These are phyloP conservation scores for Monosporozyma servazzii DNA, from an alignment of 805 yeast genomes.

Conservation along the genomic window DNA sequence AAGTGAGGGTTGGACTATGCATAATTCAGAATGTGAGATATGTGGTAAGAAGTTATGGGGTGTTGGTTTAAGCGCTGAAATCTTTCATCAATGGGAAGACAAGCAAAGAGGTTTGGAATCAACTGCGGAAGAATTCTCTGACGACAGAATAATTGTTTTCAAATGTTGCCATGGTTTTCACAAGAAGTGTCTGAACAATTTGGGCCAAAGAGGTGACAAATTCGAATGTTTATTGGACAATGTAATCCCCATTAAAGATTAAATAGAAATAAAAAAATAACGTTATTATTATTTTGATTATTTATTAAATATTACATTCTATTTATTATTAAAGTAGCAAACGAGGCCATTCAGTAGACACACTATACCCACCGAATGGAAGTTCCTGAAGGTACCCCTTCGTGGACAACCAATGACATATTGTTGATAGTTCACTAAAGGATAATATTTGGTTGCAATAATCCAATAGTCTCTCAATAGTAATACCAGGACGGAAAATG, in stretches of 20 bases:
- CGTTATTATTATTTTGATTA: background rate
- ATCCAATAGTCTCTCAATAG: constrained; percentile 15
- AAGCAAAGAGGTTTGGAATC: constrained; percentile 23
- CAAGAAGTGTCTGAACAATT: constrained; percentile 18
- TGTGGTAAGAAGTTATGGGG: constrained; percentile 78
- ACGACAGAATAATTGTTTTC: constrained; percentile 14
- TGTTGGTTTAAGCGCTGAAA: constrained; percentile 39
- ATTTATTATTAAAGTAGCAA: constrained; percentile 5
- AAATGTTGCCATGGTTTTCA: constrained; percentile 28
- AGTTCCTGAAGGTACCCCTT: constrained; percentile 19
- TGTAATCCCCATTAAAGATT: background rate
- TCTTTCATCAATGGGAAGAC: constrained; percentile 52
- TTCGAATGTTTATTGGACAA: constrained; percentile 21
- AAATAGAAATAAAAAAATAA: background rate
- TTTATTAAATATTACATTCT: background rate
- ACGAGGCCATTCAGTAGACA: constrained; percentile 20
- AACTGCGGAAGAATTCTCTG: background rate
- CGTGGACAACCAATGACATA: constrained; percentile 39
- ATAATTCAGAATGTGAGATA: constrained; percentile 52
- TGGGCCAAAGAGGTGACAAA: constrained; percentile 18
- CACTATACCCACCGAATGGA: constrained; percentile 18
- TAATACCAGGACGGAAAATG: constrained; percentile 49
- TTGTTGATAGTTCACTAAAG: constrained; percentile 30
- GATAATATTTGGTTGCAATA: constrained; percentile 28
- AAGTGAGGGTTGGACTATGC: constrained; percentile 56